Base-by-base conservation (phyloP, 176 grass and related monocot species). In the Alloteropsis semialata region DNA sequence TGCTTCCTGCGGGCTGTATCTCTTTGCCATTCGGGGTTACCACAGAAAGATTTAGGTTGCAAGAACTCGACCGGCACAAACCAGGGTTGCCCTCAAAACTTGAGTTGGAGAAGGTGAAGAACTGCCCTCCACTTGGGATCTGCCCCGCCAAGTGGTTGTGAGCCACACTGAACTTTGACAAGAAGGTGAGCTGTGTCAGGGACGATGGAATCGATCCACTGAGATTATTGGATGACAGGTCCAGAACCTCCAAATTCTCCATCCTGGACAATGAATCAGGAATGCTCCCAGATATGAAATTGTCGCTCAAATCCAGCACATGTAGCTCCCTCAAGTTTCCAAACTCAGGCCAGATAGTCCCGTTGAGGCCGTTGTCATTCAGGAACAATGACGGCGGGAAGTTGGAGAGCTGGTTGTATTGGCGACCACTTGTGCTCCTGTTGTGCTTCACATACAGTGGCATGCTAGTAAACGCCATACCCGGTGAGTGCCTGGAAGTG, bases 161-260 rank as follows among this genome's bases (percentile, higher is more conserved):
- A 27, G 95, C 90, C 51, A 98, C 90, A 65, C 92, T 98, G 53
- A 98, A 98, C 92, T 91, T 98, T 15, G 95, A 98, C 86, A 98
- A 82, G 85, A 98, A 98, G 44, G 90, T 98, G 29, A 98, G 92
- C 17, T 90, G 68, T 16, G 84, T 91, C 64, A 98, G 53, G 24
- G 95, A 95, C 32, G 83, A 27, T 21, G 95, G 92, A 86, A 98
- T 98, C 1, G 61, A 89, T 61, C 95, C 95, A 33, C 86, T 88
- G 54, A 98, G 90, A 53, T 95, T 75, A 93, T 98, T 98, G 60
- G 61, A 91, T 19, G 95, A 98, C 42, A 98, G 87, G 66, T 98
- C 95, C 70, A 98, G 81, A 78, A 95, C 84, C 86, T 98, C 95
- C 81, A 98, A 79, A 71, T 98, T 98, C 65, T 91, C 87, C 95